These are phyloP conservation scores for Sporopachydermia quercuum DNA, from an alignment of 805 yeast genomes.

Conservation along the genomic window DNA sequence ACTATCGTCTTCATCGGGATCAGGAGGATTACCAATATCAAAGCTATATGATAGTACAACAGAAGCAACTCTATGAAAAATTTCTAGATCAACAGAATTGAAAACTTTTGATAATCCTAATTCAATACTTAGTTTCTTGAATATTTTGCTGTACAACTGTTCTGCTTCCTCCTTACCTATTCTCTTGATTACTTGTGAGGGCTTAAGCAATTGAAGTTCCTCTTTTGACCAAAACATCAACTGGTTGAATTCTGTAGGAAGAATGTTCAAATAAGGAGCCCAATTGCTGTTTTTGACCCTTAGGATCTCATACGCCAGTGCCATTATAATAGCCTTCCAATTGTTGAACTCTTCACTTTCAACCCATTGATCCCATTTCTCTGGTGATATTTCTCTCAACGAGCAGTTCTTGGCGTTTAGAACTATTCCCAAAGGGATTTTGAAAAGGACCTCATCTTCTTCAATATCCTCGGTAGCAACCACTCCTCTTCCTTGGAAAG, in stretches of 20 bases:
- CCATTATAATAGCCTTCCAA: conserved; percentile 69
- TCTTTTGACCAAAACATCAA: conserved; percentile 68
- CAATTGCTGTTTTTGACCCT: conserved; percentile 39
- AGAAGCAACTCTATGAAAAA: conserved; percentile 62
- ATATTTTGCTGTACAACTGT: conserved; percentile 35
- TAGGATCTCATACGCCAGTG: conserved; percentile 46
- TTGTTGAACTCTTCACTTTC: conserved; percentile 27
- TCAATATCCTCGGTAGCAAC: conserved; percentile 47
- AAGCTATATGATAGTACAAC: conserved; percentile 82
- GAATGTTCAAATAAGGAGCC: conserved; percentile 53
- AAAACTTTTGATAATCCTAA: conserved; percentile 18
- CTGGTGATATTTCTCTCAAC: conserved; percentile 16
- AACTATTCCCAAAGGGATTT: conserved; percentile 44
- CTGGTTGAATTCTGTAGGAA: conserved; percentile 51
- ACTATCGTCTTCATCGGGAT: conserved; percentile 12
- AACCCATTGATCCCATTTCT: conserved; percentile 19
- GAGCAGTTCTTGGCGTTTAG: conserved; percentile 25
- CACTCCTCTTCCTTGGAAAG: conserved; percentile 66
- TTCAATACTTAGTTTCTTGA: conserved; percentile 24
- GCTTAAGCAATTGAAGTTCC: conserved; percentile 42
- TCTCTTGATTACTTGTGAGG: conserved; percentile 56
- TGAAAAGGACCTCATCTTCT: conserved; percentile 50
- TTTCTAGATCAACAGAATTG: conserved; percentile 23
- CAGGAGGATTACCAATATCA: conserved; percentile 37
- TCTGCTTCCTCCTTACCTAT: conserved; percentile 60